Percentiles rank a stretch among this genome's conserved stretches.
Conservation (phyloP, 2,329 filamentous ascomycete species). For the Fusarium multiceps region DNA sequence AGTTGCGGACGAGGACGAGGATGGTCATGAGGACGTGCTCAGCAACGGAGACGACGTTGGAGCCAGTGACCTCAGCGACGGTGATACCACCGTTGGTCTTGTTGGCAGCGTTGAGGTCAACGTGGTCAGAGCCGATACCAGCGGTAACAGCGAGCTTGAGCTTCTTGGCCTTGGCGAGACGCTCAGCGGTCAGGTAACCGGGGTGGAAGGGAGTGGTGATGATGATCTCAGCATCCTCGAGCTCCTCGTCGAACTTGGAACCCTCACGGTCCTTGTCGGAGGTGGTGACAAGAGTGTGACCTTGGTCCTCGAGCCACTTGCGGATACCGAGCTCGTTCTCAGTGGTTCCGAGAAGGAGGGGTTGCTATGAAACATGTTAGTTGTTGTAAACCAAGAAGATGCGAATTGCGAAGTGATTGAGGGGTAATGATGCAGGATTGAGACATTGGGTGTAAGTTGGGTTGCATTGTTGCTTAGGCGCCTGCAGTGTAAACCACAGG, state of each 20-base stretch:
- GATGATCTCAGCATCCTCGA: constrained; percentile 97
- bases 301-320: constrained; percentile 92
- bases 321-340: constrained; percentile 98
- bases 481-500: constrained; percentile 29
- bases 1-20: constrained; percentile 95
- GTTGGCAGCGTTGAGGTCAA: constrained; percentile 97
- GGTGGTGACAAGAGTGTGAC: constrained; percentile 95
- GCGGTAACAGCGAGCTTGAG: constrained; percentile 97
- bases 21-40: constrained; percentile 99
- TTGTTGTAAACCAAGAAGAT: constrained; percentile 15
- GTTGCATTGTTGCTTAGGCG: constrained; percentile 27
- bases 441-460: constrained; percentile 25
- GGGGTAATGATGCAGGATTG: constrained; percentile 10
- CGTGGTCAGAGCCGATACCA: constrained; percentile 97
- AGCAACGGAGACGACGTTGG: constrained; percentile 97
- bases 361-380: constrained; percentile 62
- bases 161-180: constrained; percentile 97
- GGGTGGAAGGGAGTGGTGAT: constrained; percentile 99
- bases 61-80: constrained; percentile 96
- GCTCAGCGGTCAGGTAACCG: constrained; percentile 95
- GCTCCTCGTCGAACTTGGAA: constrained; percentile 94
- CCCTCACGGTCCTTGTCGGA: constrained; percentile 96
- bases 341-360: constrained; percentile 89
- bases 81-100: constrained; percentile 98
- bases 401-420: constrained; percentile 2